Base-by-base conservation (phyloP, 306 rosid species). In the Cucurbita ficifolia region DNA sequence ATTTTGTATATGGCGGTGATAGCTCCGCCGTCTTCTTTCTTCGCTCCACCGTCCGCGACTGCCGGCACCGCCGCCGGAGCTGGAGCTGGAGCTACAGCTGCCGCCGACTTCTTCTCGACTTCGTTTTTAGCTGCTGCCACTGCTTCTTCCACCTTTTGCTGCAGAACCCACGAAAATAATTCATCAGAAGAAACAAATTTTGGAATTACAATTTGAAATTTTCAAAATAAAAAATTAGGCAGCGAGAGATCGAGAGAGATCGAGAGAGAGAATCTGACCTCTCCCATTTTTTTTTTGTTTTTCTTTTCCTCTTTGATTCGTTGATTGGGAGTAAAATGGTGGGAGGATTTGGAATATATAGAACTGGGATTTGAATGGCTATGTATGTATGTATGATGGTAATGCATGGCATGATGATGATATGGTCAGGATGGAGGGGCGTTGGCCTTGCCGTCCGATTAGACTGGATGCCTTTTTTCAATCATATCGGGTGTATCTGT, bases 71-170 rank as follows among this genome's bases (percentile, higher is more conserved):
- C 75, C 48, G 29, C 72, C 87, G 45, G 62, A 76, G 50, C 72
- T 85, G 51, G 51, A 5, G 52, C 50, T 4, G 35, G 52, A 29
- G 33, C 33, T 13, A 9, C 36, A 4, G 50, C n/a, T 6, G 42
- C 57, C 12, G 69, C 86, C 21, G 84, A 54, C 76, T 90, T 93
- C 86, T 93, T 93, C 75, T 83, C 90, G 10, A 83, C 76, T 40
- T 86, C 89, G 63, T 79, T 76, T 78, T 84, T 88, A 5, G 83
- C 61, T 7, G 70, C 16, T 10, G 83, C 61, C 3, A 50, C 16
- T 10, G 14, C 83, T 7, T 58, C 77, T 10, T 76, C 74, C 6
- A 69, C 89, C 36, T 82, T 83, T 76, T 83, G 53, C 87, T 84
- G 85, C 70, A 78, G n/a, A 61, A 64, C 17, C 24, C 56, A 75